Base-by-base conservation (phyloP, 306 rosid species). In the Trifolium fragiferum region DNA sequence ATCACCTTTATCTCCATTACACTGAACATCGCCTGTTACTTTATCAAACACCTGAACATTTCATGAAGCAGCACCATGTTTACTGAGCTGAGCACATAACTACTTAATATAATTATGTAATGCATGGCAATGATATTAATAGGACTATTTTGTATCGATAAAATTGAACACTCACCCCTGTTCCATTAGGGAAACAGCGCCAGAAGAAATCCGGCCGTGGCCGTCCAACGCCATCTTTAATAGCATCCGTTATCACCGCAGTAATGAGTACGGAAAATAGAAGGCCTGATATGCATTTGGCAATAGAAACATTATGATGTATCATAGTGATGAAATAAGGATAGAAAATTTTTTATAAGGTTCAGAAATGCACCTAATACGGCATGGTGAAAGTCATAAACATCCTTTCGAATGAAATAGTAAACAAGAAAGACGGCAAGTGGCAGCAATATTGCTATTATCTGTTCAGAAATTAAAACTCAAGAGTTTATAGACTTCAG, bases 201-300 rank as follows among this genome's bases (percentile, higher is more conserved):
- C 98, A 93, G 82, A 89, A 93, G 86, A 93, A 93, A 75, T 93
- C 94, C 58, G 98, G 98, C 19, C 98, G 93, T 15, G 98, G 98
- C 68, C 96, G 81, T 53, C 98, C 98, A 78, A 93, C 90, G 46
- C 85, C 93, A 87, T 93, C 97, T 86, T 93, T 91, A 16, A 93
- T 91, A 76, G 97, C 90, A 70, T 93, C 97, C 12, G 98, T 93
- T 78, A 93, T 49, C 58, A 93, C 97, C 70, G 90, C 91, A 57
- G 94, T 88, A 78, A 93, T 76, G 54, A 88, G 86, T 77, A 93
- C 86, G 18, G 98, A 88, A 80, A 84, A 93, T 15, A 93, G 86
- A 81, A 93, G 93, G 33, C 98, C 98, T 93, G 89, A 78, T 9
- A 67, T 78, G 71, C 66, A 87, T 71, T 61, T 27, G 57, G 44